phyloP scores from a whole-genome alignment of 1,284 basidiomycete genomes.

The Rhodotorula mucilaginosa region DNA sequence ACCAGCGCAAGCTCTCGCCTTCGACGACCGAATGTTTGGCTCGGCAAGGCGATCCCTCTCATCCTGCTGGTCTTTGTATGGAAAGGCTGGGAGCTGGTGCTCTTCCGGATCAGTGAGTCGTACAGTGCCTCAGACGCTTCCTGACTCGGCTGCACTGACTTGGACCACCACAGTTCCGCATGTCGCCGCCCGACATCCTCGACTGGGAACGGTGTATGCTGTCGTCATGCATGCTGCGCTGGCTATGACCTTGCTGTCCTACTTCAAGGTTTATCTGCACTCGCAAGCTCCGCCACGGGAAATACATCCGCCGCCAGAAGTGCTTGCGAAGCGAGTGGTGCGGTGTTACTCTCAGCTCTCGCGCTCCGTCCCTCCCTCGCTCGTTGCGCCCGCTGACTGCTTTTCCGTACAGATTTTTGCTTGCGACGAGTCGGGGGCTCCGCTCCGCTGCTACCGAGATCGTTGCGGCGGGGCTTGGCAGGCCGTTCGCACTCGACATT shows the following conservation, averaged over 20 bases:
- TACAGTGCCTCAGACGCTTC: too few relatives aligned
- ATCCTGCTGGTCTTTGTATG: slow-evolving; percentile 17
- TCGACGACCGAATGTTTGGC: slow-evolving; percentile 21
- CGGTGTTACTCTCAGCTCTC: neutral
- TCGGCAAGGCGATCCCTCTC: slow-evolving; percentile 30
- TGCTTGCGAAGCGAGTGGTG: slow-evolving; percentile 15
- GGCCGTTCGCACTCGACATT: slow-evolving; percentile 33
- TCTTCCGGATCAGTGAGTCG: slow-evolving; percentile 12
- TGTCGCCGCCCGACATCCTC: neutral
- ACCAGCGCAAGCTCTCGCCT: too few relatives aligned
- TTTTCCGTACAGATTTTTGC: slow-evolving; percentile 16
- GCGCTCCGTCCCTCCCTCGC: too few relatives aligned
- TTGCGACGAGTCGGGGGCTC: slow-evolving; percentile 16
- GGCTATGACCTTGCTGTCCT: slow-evolving; percentile 4
- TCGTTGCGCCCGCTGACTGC: neutral
- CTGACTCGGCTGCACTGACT: neutral
- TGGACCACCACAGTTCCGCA: slow-evolving; percentile 8
- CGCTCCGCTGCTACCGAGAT: slow-evolving; percentile 15
- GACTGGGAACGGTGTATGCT: slow-evolving; percentile 2
- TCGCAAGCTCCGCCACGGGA: neutral
- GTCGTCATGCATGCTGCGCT: slow-evolving; percentile 15
- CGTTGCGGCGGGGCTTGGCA: slow-evolving; percentile 20
- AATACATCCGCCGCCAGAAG: neutral
- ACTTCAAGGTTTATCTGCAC: slow-evolving; percentile 21
- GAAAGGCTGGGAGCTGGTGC: slow-evolving; percentile 15